These are phyloP conservation scores for Penicillium sp. DNA, from an alignment of 2,329 filamentous ascomycete genomes.

Conservation along the genomic window DNA sequence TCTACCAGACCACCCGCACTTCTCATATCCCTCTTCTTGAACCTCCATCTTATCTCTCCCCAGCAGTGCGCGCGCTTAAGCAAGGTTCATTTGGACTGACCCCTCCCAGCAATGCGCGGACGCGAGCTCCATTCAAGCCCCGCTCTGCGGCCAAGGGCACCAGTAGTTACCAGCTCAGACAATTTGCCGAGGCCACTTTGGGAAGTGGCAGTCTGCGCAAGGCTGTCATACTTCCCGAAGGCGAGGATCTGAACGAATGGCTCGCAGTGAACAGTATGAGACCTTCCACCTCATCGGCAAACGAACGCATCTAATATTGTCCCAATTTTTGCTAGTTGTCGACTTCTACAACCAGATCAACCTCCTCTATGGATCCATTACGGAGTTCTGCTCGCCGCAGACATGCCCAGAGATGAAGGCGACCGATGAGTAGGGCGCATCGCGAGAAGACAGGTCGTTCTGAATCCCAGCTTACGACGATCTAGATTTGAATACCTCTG, in stretches of 20 bases:
- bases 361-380: slow-evolving; percentile 96
- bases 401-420: slow-evolving; percentile 99
- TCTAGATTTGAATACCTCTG: slow-evolving; percentile 93
- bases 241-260: slow-evolving; percentile 98
- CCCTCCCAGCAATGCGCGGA: slow-evolving; percentile 72
- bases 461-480: slow-evolving; percentile 8
- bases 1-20: slow-evolving; percentile 33
- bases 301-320: slow-evolving; percentile 21
- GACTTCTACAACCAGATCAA: slow-evolving; percentile 99
- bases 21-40: slow-evolving; percentile 28
- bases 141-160: slow-evolving; percentile 82
- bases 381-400: slow-evolving; percentile 96
- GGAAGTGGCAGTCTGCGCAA: slow-evolving; percentile 93
- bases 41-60: slow-evolving; percentile 38
- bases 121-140: slow-evolving; percentile 86
- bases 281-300: background rate
- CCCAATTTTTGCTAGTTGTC: slow-evolving; percentile 65
- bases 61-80: slow-evolving; percentile 36
- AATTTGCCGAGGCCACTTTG: slow-evolving; percentile 96
- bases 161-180: slow-evolving; percentile 87
- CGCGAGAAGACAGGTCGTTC: background rate
- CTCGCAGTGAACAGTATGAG: slow-evolving; percentile 86
- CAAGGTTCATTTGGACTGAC: slow-evolving; percentile 42
- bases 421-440: slow-evolving; percentile 78
- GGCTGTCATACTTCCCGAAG: slow-evolving; percentile 93